These are phyloP conservation scores for Picochlorum sp. DNA, from an alignment of 139 green algal species.

Conservation along the genomic window DNA sequence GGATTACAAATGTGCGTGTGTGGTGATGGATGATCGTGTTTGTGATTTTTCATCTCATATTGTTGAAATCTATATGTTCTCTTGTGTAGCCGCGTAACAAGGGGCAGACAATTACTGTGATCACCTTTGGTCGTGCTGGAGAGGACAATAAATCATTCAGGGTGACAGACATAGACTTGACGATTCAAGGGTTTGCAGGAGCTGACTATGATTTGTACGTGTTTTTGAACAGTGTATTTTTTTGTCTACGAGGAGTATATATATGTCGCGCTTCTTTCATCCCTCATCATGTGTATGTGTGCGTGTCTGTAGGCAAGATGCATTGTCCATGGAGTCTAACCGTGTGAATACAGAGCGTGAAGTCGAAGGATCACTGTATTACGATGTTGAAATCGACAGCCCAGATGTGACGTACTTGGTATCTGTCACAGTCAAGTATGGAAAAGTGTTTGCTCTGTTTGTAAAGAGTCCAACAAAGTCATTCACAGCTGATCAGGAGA, in stretches of 20 bases:
- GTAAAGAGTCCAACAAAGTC: slow-evolving; percentile 42
- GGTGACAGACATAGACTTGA: slow-evolving; percentile 68
- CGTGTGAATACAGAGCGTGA: slow-evolving; percentile 22
- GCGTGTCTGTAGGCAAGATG: slow-evolving; percentile 9
- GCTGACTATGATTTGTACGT: slow-evolving; percentile 77
- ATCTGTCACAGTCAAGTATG: slow-evolving; percentile 53
- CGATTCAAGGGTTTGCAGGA: slow-evolving; percentile 70
- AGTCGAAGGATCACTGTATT: slow-evolving; percentile 59
- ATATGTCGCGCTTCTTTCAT: not conserved
- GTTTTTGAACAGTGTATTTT: no score
- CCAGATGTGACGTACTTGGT: slow-evolving; percentile 57
- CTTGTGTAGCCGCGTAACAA: slow-evolving; percentile 7
- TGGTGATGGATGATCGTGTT: not conserved
- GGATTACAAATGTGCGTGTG: slow-evolving; percentile 42
- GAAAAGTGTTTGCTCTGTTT: slow-evolving; percentile 66
- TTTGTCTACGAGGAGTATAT: no score
- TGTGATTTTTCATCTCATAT: not conserved
- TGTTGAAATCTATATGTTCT: not conserved
- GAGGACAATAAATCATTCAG: slow-evolving; percentile 77
- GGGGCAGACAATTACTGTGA: slow-evolving; percentile 25
- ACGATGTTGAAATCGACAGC: slow-evolving; percentile 62
- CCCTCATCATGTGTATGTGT: not conserved
- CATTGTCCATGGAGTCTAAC: slow-evolving; percentile 1
- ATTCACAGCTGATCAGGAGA: slow-evolving; percentile 34
- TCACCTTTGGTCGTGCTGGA: slow-evolving; percentile 66